Percentiles rank a stretch among this genome's conserved stretches.
These are phyloP conservation scores for Cymbopogon citratus DNA, from an alignment of 176 grass and related monocot species.

Conservation along the genomic window DNA sequence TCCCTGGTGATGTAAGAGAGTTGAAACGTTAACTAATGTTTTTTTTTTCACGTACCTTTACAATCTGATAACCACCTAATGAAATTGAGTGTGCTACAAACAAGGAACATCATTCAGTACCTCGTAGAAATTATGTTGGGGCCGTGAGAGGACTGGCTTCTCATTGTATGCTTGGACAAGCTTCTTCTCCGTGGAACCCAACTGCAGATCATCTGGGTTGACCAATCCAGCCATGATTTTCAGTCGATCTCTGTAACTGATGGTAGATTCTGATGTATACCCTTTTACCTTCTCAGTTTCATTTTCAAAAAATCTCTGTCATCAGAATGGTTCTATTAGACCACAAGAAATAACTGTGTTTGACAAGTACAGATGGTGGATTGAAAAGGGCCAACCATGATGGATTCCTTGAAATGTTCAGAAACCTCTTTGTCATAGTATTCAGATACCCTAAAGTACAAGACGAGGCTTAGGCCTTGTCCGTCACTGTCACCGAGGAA, in stretches of 20 bases:
- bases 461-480: slow-evolving; percentile 80
- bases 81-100: neutral
- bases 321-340: neutral
- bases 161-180: slow-evolving; percentile 89
- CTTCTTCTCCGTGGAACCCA: slow-evolving; percentile 78
- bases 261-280: slow-evolving; percentile 67
- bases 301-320: slow-evolving; percentile 74
- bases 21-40: neutral
- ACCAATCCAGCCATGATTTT: slow-evolving; percentile 92
- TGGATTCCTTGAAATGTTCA: slow-evolving; percentile 74
- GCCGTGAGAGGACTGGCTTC: slow-evolving; percentile 93
- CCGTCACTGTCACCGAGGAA: slow-evolving; percentile 88
- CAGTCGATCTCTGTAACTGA: slow-evolving; percentile 72
- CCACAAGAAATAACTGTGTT: neutral
- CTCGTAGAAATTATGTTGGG: slow-evolving; percentile 85
- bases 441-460: slow-evolving; percentile 90
- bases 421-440: slow-evolving; percentile 95
- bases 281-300: slow-evolving; percentile 84
- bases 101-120: slow-evolving; percentile 30
- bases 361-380: slow-evolving; percentile 4
- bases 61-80: neutral
- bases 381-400: slow-evolving; percentile 46
- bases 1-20: slow-evolving; percentile 47
- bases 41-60: neutral
- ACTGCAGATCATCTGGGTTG: slow-evolving; percentile 82